Percentiles rank a stretch among this genome's conserved stretches.
These are phyloP conservation scores for Candida schatavii DNA, from an alignment of 805 yeast genomes.

Conservation along the genomic window DNA sequence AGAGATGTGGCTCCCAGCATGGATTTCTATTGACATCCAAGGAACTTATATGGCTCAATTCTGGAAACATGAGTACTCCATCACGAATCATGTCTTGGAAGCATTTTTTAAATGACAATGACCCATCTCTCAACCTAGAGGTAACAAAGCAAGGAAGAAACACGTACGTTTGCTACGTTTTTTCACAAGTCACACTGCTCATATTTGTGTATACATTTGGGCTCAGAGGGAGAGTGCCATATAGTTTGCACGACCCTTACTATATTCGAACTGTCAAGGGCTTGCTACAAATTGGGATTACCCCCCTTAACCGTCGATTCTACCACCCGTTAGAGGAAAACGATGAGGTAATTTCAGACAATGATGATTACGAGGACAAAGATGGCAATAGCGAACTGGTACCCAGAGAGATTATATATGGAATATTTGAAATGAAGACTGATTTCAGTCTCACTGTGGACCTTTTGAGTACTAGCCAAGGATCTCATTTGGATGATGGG, in stretches of 20 bases:
- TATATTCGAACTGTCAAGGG: constrained; percentile 12
- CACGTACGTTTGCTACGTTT: constrained; percentile 22
- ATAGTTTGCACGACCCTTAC: constrained; percentile 31
- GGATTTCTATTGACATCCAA: constrained; percentile 61
- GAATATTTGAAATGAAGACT: constrained; percentile 17
- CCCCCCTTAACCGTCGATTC: constrained; percentile 7
- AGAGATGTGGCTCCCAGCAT: constrained; percentile 25
- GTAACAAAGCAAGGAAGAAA: constrained; percentile 18
- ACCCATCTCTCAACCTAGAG: constrained; percentile 48
- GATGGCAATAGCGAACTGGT: not conserved
- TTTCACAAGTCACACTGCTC: constrained; percentile 27
- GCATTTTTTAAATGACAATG: constrained; percentile 57
- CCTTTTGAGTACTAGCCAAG: not conserved
- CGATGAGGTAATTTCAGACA: constrained; percentile 4
- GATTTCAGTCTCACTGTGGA: constrained; percentile 12
- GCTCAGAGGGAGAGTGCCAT: constrained; percentile 21
- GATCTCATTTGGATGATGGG: not conserved
- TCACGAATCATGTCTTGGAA: constrained; percentile 59
- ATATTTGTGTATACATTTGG: constrained; percentile 34
- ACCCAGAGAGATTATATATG: constrained; percentile 2
- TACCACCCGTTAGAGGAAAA: constrained; percentile 6
- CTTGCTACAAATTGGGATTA: constrained; percentile 15
- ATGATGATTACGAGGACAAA: constrained; percentile 5
- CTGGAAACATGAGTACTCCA: constrained; percentile 10
- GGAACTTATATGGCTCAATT: constrained; percentile 56